Conservation (phyloP, 805 yeast species). For the Candida succiphila region DNA sequence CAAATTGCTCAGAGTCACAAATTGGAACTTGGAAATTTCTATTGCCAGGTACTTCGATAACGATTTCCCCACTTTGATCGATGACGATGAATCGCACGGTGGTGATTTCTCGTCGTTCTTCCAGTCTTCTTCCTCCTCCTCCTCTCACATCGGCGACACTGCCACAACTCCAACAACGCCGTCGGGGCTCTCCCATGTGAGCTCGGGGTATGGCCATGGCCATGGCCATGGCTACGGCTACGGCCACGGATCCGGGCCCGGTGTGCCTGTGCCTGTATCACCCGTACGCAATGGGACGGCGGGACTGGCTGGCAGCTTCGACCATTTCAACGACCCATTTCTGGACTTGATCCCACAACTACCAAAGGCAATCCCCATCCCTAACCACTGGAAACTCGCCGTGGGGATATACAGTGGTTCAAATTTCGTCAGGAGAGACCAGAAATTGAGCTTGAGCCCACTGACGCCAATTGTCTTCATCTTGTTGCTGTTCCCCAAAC, state of each 20-base stretch:
- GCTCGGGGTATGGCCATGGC: background rate
- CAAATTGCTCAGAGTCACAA: constrained; percentile 36
- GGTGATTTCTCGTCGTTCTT: background rate
- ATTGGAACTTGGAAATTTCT: constrained; percentile 55
- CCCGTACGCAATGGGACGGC: too few relatives aligned
- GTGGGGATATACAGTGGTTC: constrained; percentile 14
- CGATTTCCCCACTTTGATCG: constrained; percentile 26
- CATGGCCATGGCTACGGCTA: background rate
- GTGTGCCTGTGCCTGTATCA: too few relatives aligned
- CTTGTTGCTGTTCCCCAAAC: constrained; percentile 44
- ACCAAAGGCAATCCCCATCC: constrained; percentile 25
- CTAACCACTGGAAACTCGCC: constrained; percentile 26
- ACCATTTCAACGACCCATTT: constrained; percentile 13
- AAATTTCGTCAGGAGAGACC: too few relatives aligned
- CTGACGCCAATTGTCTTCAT: constrained; percentile 36
- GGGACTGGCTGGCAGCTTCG: too few relatives aligned
- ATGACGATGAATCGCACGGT: constrained; percentile 9
- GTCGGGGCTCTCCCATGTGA: background rate
- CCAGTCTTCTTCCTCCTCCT: background rate
- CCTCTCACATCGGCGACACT: background rate
- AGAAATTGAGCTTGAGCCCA: background rate
- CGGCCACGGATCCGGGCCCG: too few relatives aligned
- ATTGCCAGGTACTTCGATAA: constrained; percentile 54
- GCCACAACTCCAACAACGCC: background rate
- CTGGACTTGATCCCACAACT: constrained; percentile 21